Evolutionary conservation across 139 green algal genomes (phyloP).

Genomic region (Yamagishiella unicocca): DNA sequence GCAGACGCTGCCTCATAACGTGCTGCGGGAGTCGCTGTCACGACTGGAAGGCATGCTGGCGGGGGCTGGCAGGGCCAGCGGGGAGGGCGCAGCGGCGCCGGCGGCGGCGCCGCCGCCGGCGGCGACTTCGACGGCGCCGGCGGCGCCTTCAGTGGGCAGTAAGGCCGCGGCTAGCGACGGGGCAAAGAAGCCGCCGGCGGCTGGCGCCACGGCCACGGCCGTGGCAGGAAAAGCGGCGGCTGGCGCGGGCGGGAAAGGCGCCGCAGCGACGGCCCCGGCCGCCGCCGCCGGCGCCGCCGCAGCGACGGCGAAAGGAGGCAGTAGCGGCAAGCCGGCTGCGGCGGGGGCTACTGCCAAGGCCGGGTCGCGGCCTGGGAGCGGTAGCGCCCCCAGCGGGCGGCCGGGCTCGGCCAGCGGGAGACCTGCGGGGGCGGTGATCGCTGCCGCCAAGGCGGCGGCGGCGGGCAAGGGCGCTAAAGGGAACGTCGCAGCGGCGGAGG

Average conservation of each 20-base stretch:
- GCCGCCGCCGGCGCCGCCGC: background rate
- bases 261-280: background rate
- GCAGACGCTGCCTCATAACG: conserved; percentile 22
- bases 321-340: background rate
- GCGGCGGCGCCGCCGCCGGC: background rate
- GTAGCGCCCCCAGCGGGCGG: background rate
- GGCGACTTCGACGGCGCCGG: no score
- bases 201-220: background rate
- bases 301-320: no score
- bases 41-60: conserved; percentile 34
- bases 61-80: background rate
- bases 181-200: background rate
- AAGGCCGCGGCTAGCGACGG: background rate
- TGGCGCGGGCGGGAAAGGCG: background rate
- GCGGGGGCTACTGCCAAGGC: no score
- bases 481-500: background rate
- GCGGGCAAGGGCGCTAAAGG: background rate
- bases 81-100: background rate
- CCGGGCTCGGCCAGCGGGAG: conserved; percentile 1
- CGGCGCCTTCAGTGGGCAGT: no score
- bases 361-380: background rate
- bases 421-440: conserved; percentile 2
- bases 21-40: conserved; percentile 28
- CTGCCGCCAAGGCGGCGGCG: conserved; percentile 11
- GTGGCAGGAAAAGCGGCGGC: background rate